Percentiles rank a stretch among this genome's conserved stretches.
phyloP scores from a whole-genome alignment of 2,329 filamentous ascomycete species.

The Bisporella sp. region DNA sequence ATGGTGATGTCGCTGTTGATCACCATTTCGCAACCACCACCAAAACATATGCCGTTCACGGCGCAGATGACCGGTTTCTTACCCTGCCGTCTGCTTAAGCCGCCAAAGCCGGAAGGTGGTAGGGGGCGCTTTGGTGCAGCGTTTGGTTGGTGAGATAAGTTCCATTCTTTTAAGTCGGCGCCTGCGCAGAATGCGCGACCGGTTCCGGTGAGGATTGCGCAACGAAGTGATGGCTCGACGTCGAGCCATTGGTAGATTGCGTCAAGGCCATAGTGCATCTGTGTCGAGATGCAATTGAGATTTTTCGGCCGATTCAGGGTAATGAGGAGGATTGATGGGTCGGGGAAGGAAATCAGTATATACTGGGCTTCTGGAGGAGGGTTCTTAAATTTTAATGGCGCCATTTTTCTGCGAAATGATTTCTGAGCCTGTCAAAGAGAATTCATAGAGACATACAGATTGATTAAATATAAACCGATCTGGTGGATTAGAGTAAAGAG shows the following conservation, averaged over 20 bases:
- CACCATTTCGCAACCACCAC: slow-evolving; percentile 71
- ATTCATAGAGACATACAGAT: no score
- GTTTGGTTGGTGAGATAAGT: slow-evolving; percentile 33
- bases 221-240: slow-evolving; percentile 47
- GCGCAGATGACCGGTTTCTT: slow-evolving; percentile 70
- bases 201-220: slow-evolving; percentile 54
- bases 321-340: background rate
- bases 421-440: no score
- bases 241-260: slow-evolving; percentile 53
- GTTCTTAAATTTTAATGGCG: background rate
- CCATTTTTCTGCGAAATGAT: background rate
- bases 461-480: no score
- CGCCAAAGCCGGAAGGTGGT: slow-evolving; percentile 41
- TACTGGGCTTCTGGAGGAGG: background rate
- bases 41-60: slow-evolving; percentile 65
- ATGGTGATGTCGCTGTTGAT: slow-evolving; percentile 62
- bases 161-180: slow-evolving; percentile 60
- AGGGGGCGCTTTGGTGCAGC: slow-evolving; percentile 26
- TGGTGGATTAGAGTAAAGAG: no score
- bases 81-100: slow-evolving; percentile 55
- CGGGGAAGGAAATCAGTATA: background rate
- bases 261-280: slow-evolving; percentile 32
- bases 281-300: slow-evolving; percentile 45
- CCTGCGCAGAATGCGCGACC: slow-evolving; percentile 60
- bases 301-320: slow-evolving; percentile 24